Evolutionary conservation across 2,329 filamentous ascomycete species (phyloP).

Genomic region (Fusarium lateritium): DNA sequence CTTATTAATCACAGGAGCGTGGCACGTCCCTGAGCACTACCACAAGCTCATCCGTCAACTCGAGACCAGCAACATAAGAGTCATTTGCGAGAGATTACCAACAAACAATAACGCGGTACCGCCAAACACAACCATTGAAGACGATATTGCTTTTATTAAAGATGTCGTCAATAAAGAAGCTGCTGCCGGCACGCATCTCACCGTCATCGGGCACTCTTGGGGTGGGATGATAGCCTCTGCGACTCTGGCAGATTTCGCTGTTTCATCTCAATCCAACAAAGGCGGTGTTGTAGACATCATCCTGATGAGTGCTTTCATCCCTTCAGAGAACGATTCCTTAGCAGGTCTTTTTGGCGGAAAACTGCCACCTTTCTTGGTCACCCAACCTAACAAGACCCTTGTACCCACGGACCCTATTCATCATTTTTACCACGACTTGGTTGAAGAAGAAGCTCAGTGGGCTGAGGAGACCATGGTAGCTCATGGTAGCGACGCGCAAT

Average conservation of each 20-base stretch:
- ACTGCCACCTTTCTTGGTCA: background rate
- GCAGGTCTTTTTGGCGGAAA: background rate
- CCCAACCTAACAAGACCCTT: background rate
- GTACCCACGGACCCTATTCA: background rate
- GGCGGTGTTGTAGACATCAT: background rate
- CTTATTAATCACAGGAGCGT: background rate
- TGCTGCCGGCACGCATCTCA: background rate
- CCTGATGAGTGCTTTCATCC: background rate
- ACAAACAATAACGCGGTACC: background rate
- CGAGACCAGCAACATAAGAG: background rate
- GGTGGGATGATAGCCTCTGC: slow-evolving; percentile 4
- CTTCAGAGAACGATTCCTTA: background rate
- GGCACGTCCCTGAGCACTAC: slow-evolving; percentile 1
- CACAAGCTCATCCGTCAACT: background rate
- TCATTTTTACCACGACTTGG: background rate
- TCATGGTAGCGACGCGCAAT: background rate
- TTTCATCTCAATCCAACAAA: background rate
- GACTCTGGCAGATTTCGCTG: background rate
- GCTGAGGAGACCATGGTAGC: background rate
- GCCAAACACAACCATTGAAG: background rate
- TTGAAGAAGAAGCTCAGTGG: background rate
- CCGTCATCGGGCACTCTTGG: background rate
- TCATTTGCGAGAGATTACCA: background rate
- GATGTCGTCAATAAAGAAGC: background rate
- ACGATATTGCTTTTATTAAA: background rate